A percentile compares a stretch with the other conserved stretches of the same genome.
Evolutionary conservation across 176 grass and related monocot genomes (phyloP).

Genomic region (Phoenix roebelenii): DNA sequence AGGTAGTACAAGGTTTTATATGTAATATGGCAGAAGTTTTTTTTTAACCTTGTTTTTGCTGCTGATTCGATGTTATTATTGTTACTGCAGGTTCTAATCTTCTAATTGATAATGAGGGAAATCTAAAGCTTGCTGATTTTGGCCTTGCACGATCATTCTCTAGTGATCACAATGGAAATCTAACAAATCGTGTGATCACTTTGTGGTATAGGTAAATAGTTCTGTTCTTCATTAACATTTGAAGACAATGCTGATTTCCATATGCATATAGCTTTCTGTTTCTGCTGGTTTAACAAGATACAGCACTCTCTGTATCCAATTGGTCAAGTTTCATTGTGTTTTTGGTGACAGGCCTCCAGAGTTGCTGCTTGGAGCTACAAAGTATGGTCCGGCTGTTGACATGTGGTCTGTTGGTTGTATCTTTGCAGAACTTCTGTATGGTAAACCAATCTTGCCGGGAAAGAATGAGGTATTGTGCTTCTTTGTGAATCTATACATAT

Average conservation of each 20-base stretch:
- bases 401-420: constrained; percentile 99
- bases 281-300: neutral
- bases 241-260: no score
- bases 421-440: constrained; percentile 84
- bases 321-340: constrained; percentile 13
- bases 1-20: constrained; percentile 24
- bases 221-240: neutral
- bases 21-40: no score
- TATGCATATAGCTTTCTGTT: no score
- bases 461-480: constrained; percentile 71
- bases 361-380: constrained; percentile 66
- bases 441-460: constrained; percentile 79
- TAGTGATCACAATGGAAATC: constrained; percentile 75
- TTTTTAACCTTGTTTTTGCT: no score
- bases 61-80: no score
- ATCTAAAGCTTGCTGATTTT: constrained; percentile 96
- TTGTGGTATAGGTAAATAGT: constrained; percentile 86
- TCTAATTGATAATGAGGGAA: constrained; percentile 94
- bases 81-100: constrained; percentile 61
- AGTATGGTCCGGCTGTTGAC: constrained; percentile 82
- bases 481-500: neutral
- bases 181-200: constrained; percentile 94
- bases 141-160: constrained; percentile 85
- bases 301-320: neutral
- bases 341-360: constrained; percentile 74